Percentiles rank a stretch among this genome's conserved stretches.
Conservation (phyloP, 2,329 filamentous ascomycete genomes). For the Pseudogymnoascus destructans region DNA sequence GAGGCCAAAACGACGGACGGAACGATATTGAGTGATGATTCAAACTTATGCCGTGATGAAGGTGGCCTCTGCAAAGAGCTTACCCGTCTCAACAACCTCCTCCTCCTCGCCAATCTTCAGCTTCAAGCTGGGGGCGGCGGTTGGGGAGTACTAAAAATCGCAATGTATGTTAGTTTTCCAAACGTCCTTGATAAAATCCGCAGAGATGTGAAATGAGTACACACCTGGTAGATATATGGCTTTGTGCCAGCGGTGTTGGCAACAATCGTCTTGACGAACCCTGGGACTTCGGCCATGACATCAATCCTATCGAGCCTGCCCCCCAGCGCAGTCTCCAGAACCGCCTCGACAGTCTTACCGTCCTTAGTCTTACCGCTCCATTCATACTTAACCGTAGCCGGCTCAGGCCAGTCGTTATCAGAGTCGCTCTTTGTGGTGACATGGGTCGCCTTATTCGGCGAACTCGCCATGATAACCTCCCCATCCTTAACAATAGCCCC, state of each 20-base stretch:
- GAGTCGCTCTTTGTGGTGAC: conserved; percentile 55
- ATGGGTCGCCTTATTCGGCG: conserved; percentile 53
- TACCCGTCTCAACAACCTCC: conserved; percentile 64
- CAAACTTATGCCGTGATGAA: conserved; percentile 57
- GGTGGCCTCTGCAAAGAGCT: conserved; percentile 79
- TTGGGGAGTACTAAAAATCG: conserved; percentile 50
- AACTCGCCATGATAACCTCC: conserved; percentile 63
- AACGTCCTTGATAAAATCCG: background rate
- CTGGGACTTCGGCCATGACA: conserved; percentile 92
- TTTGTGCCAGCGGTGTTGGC: conserved; percentile 79
- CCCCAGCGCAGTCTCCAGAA: conserved; percentile 56
- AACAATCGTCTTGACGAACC: conserved; percentile 89
- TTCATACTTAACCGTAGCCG: conserved; percentile 56
- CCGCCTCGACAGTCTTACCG: conserved; percentile 56
- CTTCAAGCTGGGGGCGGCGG: conserved; percentile 56
- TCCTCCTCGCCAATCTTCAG: conserved; percentile 66
- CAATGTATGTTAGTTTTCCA: background rate
- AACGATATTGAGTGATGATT: background rate
- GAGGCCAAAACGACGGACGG: background rate
- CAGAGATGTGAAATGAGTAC: conserved; percentile 18
- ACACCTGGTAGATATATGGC: conserved; percentile 93
- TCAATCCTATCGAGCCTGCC: conserved; percentile 70
- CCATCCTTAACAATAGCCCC: conserved; percentile 71
- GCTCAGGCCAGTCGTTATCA: conserved; percentile 82
- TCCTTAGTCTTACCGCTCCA: conserved; percentile 73